Base-by-base conservation (phyloP, 129 eudicot genomes). In the Helianthus tuberosus region DNA sequence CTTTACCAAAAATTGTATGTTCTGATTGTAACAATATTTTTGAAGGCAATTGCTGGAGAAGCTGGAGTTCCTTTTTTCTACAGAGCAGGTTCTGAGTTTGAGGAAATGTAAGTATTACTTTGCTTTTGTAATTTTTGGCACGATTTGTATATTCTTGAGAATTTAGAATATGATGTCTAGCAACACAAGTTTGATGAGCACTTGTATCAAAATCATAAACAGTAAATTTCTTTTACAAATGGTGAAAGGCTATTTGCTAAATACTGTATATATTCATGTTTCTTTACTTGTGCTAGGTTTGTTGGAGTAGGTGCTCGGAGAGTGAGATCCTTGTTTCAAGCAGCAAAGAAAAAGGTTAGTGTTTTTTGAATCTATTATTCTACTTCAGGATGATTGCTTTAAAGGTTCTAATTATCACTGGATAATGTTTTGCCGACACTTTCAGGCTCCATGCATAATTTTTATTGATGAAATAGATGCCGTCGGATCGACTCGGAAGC, bases 61-160 rank as follows among this genome's bases (percentile, higher is more conserved):
- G 99, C 99, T 77, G 99, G 99, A 38, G 99, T 94, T 27, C 99
- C 99, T 25, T 94, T 94, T 83, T 94, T 94, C 59, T 94, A 94
- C 82, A 80, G 93, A 75, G 99, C 99, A 53, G 99, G 99, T 73
- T 94, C 99, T 14, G 99, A 94, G 41, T 94, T 94, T 80, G 99
- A 94, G 77, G 99, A 94, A 80, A 94, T 94, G 99, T 94, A 82
- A 85, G 96, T 79, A 47, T 47, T 47, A 1, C 3, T 47, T 17
- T 72, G 54, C 58, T 13, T 41, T 41, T 55, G 53, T 49, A 23
- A 43, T 17, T 39, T 43, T 20, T 57, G 16, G 59, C 72, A 16
- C 57, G 46, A 29, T 58, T 13, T 46, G 69, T n/a, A n/a, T 48
- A 32, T 43, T 1, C 13, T 38, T 50, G 16, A 17, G 41, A 35